Conservation (phyloP, 345 rosid species). For the sweet orange (Citrus sinensis) region DNA sequence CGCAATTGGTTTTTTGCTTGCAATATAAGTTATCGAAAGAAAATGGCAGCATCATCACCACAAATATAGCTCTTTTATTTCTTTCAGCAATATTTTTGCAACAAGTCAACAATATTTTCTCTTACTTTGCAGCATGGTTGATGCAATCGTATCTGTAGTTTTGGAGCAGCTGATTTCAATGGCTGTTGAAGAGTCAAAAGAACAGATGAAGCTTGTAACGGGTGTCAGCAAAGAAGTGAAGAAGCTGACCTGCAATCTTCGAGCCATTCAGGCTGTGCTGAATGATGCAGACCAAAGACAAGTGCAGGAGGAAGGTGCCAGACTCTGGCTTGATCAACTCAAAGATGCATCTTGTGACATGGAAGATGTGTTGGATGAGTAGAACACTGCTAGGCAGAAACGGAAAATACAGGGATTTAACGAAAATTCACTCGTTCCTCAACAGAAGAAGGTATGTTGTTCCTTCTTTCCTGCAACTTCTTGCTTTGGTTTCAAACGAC, state of each 20-base stretch:
- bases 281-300: neutral
- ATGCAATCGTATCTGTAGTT: neutral
- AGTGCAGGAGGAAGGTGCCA: neutral
- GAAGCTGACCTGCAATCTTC: neutral
- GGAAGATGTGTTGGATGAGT: too few relatives aligned
- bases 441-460: too few relatives aligned
- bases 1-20: too few relatives aligned
- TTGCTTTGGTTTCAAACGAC: too few relatives aligned
- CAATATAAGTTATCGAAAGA: too few relatives aligned
- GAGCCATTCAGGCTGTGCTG: neutral
- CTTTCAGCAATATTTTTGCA: too few relatives aligned
- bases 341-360: neutral
- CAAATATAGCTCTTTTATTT: too few relatives aligned
- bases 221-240: neutral
- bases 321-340: neutral
- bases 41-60: too few relatives aligned
- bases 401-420: neutral
- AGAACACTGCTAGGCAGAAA: neutral
- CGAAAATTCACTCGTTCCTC: neutral
- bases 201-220: neutral
- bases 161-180: neutral
- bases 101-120: too few relatives aligned
- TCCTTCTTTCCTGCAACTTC: too few relatives aligned
- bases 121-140: neutral
- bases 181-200: neutral